Percentiles rank a stretch among this genome's conserved stretches.
Conservation (phyloP, 371 early-diverging fungal species). For the Mortierella sp. region DNA sequence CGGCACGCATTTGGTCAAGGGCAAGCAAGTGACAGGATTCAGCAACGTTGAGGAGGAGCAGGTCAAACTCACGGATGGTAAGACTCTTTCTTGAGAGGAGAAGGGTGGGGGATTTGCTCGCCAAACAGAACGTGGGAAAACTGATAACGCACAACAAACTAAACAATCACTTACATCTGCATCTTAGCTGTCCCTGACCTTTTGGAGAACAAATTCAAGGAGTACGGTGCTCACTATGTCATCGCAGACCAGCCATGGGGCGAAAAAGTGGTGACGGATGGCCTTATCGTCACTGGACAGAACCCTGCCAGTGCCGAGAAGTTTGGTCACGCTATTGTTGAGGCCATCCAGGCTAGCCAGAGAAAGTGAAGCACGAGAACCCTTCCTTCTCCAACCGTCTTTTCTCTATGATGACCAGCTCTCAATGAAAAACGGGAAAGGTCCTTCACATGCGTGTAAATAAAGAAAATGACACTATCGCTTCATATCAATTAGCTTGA, state of each 20-base stretch:
- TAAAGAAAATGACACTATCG: too few relatives aligned
- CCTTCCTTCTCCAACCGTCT: too few relatives aligned
- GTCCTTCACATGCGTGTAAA: too few relatives aligned
- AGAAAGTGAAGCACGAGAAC: constrained; percentile 1
- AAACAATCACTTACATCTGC: too few relatives aligned
- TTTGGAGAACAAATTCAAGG: constrained; percentile 53
- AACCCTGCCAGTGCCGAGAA: constrained; percentile 52
- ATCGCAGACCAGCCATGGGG: constrained; percentile 55
- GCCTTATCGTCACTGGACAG: constrained; percentile 60
- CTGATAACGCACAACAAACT: too few relatives aligned
- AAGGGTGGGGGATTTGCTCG: neutral
- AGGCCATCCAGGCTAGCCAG: constrained; percentile 28
- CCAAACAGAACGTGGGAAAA: too few relatives aligned
- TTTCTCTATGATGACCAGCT: too few relatives aligned
- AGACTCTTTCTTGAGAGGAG: neutral
- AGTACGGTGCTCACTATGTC: constrained; percentile 52
- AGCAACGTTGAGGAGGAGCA: constrained; percentile 58
- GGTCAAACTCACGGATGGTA: constrained; percentile 33
- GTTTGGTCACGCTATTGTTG: constrained; percentile 47
- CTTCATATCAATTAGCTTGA: too few relatives aligned
- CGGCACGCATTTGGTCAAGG: constrained; percentile 53
- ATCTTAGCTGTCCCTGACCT: constrained; percentile 39
- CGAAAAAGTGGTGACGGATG: constrained; percentile 56
- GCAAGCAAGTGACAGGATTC: constrained; percentile 59
- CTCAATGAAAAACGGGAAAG: too few relatives aligned